A percentile compares a stretch with the other conserved stretches of the same genome.
phyloP scores from a whole-genome alignment of 108 stramenopile genomes.

The Stephanodiscus minutulus region DNA sequence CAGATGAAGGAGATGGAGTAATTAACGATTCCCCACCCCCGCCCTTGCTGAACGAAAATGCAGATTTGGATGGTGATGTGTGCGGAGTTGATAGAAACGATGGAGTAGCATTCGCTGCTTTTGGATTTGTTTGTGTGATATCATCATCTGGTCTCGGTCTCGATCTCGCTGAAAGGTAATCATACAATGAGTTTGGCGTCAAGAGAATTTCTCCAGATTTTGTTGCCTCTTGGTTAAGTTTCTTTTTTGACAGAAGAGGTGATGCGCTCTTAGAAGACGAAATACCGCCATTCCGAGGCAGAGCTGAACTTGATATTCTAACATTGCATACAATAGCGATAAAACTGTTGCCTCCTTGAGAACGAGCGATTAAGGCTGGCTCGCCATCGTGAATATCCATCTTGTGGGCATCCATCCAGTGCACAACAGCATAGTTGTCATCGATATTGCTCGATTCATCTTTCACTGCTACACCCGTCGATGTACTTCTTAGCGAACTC shows the following conservation, averaged over 20 bases:
- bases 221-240: conserved; percentile 1
- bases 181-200: not conserved
- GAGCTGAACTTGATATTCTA: conserved; percentile 8
- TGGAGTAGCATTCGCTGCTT: not conserved
- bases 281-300: not conserved
- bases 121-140: conserved; percentile 1
- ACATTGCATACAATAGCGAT: conserved; percentile 14
- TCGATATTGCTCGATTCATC: conserved; percentile 16
- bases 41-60: conserved; percentile 66
- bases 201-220: conserved; percentile 14
- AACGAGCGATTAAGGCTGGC: conserved; percentile 21
- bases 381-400: conserved; percentile 33
- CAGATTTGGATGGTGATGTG: conserved; percentile 50
- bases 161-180: not conserved
- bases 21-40: conserved; percentile 59
- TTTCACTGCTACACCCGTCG: not conserved
- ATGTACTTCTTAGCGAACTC: not conserved
- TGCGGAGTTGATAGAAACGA: not conserved
- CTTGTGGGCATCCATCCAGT: conserved; percentile 23
- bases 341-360: not conserved
- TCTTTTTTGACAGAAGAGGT: conserved; percentile 9
- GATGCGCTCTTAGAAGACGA: conserved; percentile 5
- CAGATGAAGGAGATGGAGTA: conserved; percentile 45
- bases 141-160: not conserved
- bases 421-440: conserved; percentile 14